Evolutionary conservation across 805 yeast genomes (phyloP), one percentile per base, ranked within the genome.

Genomic region (Wickerhamomyces strasburgensis): DNA sequence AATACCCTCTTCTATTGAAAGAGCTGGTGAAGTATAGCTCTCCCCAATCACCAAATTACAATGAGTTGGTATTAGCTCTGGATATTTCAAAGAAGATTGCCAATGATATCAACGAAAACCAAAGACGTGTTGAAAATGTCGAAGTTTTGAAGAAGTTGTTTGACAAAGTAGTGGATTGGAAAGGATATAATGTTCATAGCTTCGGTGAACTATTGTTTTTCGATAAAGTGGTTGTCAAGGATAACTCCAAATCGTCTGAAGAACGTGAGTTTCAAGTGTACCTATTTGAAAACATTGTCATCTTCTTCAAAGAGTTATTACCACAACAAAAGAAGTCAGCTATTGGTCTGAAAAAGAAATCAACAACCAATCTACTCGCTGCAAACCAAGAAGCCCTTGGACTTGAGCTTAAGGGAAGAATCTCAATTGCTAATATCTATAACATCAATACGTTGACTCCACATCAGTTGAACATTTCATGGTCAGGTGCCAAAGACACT

Each of bases 231-330:
- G 73, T 78, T 9, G 84, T 80, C 18, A 72, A 72, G 44, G 93
- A 83, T 48, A 63, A 70, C 36, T 56, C 66, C 5, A 61, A 62
- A 19, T 67, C 63, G 39, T 73, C 73, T 25, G 71, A 72, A 36
- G 97, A 90, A 56, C 78, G 83, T 38, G 97, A 89, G 51, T 90
- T 87, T 58, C 83, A 83, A 53, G 88, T 94, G 15, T 93, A 87
- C 52, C 68, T 93, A 15, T 90, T 93, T 59, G 97, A 93, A 56
- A 72, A 71, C 42, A 75, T 75, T 42, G 65, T 78, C 14, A 63
- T 78, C 26, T 67, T 78, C 44, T 84, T 85, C 61, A 79, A 78
- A 50, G 88, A 81, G 52, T 62, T 71, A 19, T 41, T 54, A 6
- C 58, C 63, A 7, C 56, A 49, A 33, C 67, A 67, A 34, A 78